These are phyloP conservation scores for Trichoderma semiorbis DNA, from an alignment of 2,329 filamentous ascomycete genomes.

Conservation along the genomic window DNA sequence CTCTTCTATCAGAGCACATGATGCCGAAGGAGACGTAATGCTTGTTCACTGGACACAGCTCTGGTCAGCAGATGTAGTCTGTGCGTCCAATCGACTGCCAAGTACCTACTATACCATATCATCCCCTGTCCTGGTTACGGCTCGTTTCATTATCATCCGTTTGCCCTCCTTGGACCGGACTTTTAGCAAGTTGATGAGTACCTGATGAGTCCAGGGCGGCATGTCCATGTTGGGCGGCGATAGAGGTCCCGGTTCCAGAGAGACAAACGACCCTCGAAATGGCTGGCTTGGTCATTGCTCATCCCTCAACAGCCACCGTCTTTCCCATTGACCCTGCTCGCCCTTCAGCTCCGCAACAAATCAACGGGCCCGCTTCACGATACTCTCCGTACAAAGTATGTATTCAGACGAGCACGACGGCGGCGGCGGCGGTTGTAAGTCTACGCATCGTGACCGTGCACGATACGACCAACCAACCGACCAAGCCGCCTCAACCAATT, in stretches of 20 bases:
- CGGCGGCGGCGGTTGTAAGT: not conserved
- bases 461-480: not conserved
- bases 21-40: not conserved
- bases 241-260: not conserved
- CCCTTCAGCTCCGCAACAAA: not conserved
- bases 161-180: not conserved
- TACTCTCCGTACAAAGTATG: not conserved
- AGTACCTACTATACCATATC: not conserved
- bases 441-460: not conserved
- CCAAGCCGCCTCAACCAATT: not conserved
- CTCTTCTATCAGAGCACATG: not conserved
- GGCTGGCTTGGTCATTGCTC: not conserved
- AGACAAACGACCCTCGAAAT: not conserved
- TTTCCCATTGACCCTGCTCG: not conserved
- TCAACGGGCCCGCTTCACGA: not conserved
- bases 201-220: not conserved
- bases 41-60: not conserved
- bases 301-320: not conserved
- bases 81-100: not conserved
- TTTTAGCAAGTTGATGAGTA: not conserved
- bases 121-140: not conserved
- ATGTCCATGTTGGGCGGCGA: not conserved
- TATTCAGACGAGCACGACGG: not conserved
- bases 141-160: not conserved
- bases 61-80: not conserved